Percentiles rank a stretch among this genome's conserved stretches.
These are phyloP conservation scores for Trichosporon sp. DNA, from an alignment of 1,284 basidiomycete genomes.

Conservation along the genomic window DNA sequence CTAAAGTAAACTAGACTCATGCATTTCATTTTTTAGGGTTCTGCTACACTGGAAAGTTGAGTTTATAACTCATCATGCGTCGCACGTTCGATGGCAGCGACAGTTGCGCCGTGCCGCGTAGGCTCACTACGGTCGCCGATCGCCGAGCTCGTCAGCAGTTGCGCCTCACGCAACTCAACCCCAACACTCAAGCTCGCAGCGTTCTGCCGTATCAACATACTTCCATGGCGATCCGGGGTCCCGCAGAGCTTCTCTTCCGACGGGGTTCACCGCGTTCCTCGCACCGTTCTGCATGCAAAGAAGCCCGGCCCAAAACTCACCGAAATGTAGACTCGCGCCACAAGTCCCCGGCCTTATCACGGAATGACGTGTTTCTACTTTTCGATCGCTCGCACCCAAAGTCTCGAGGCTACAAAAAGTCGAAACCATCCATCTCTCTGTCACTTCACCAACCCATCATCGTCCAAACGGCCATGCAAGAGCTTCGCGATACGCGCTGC, in stretches of 20 bases:
- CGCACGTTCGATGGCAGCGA: background rate
- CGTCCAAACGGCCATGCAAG: slow-evolving; percentile 3
- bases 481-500: slow-evolving; percentile 10
- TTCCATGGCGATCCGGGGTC: background rate
- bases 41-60: background rate
- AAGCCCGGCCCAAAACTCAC: background rate
- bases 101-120: background rate
- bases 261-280: background rate
- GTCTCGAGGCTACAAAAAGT: background rate
- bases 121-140: background rate
- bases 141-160: background rate
- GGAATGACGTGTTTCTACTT: background rate
- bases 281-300: background rate
- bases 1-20: slow-evolving; percentile 6
- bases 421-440: background rate
- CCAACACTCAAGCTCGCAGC: background rate
- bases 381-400: slow-evolving; percentile 1
- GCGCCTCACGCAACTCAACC: background rate
- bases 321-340: background rate
- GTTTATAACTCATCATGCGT: background rate
- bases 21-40: background rate
- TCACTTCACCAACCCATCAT: background rate
- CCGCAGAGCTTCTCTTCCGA: background rate
- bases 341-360: background rate
- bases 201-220: background rate